Evolutionary conservation across 1,284 basidiomycete genomes (phyloP).

Genomic region (Fomitopsis betulina): DNA sequence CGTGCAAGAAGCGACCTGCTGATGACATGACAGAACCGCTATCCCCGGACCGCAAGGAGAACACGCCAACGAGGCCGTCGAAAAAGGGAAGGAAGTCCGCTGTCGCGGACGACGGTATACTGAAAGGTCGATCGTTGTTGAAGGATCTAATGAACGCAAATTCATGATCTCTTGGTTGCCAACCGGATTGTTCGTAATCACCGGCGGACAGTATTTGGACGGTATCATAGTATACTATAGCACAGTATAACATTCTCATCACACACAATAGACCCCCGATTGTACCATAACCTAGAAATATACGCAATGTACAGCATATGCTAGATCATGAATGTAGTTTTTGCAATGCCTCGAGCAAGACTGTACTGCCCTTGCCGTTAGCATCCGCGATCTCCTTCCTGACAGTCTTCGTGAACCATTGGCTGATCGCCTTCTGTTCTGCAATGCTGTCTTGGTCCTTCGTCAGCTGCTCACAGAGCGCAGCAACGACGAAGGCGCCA

Average conservation of each 20-base stretch:
- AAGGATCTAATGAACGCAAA: slow-evolving; percentile 48
- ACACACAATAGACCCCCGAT: background rate
- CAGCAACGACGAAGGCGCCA: slow-evolving; percentile 78
- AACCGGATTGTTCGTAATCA: background rate
- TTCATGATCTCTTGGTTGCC: slow-evolving; percentile 6
- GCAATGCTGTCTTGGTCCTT: slow-evolving; percentile 37
- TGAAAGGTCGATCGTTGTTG: slow-evolving; percentile 52
- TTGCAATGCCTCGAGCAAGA: slow-evolving; percentile 19
- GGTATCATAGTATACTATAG: background rate
- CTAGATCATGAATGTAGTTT: slow-evolving; percentile 7
- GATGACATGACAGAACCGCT: slow-evolving; percentile 7
- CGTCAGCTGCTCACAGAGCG: slow-evolving; percentile 63
- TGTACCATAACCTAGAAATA: background rate
- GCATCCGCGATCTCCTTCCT: slow-evolving; percentile 13
- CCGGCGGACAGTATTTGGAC: background rate
- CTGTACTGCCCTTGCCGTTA: slow-evolving; percentile 16
- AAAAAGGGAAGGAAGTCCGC: slow-evolving; percentile 30
- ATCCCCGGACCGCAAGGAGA: slow-evolving; percentile 5
- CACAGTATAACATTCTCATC: background rate
- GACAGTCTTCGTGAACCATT: slow-evolving; percentile 47
- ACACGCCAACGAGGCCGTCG: slow-evolving; percentile 4
- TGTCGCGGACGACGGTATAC: slow-evolving; percentile 35
- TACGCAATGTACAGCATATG: background rate
- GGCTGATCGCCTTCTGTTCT: slow-evolving; percentile 38
- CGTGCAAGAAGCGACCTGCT: slow-evolving; percentile 17